These are phyloP conservation scores for Senecio squalidus DNA, from an alignment of 140 eudicot genomes.

Conservation along the genomic window DNA sequence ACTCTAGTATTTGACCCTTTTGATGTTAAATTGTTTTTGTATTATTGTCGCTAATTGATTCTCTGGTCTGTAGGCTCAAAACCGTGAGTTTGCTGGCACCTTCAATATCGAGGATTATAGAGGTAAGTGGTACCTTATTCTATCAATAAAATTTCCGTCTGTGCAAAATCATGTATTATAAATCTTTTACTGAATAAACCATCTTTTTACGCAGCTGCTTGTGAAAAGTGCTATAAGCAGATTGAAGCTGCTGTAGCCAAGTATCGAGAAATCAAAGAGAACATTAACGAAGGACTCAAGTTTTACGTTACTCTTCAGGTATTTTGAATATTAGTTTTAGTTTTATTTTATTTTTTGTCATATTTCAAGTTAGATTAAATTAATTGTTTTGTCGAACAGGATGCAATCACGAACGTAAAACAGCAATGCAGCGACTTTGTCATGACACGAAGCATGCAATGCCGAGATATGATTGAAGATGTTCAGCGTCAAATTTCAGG, in stretches of 20 bases:
- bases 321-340: neutral
- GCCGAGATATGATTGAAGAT: conserved; percentile 96
- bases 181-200: no score
- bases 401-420: conserved; percentile 83
- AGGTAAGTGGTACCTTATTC: conserved; percentile 50
- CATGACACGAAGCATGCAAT: conserved; percentile 93
- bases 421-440: conserved; percentile 94
- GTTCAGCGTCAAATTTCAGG: conserved; percentile 82
- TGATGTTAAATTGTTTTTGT: neutral
- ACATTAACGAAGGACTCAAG: conserved; percentile 89
- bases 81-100: conserved; percentile 65
- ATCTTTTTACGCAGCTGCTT: conserved; percentile 51
- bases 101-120: conserved; percentile 86
- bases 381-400: conserved; percentile 43
- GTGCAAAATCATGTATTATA: neutral
- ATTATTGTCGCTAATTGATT: neutral
- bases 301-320: conserved; percentile 99
- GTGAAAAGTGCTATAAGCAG: conserved; percentile 79
- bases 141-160: neutral
- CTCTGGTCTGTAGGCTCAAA: conserved; percentile 64
- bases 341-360: neutral
- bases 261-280: conserved; percentile 85
- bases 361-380: neutral
- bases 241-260: conserved; percentile 94
- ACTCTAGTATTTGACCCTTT: neutral